Percentiles rank a stretch among this genome's conserved stretches.
Evolutionary conservation across 345 rosid genomes (phyloP).

Genomic region (Isatis tinctoria): DNA sequence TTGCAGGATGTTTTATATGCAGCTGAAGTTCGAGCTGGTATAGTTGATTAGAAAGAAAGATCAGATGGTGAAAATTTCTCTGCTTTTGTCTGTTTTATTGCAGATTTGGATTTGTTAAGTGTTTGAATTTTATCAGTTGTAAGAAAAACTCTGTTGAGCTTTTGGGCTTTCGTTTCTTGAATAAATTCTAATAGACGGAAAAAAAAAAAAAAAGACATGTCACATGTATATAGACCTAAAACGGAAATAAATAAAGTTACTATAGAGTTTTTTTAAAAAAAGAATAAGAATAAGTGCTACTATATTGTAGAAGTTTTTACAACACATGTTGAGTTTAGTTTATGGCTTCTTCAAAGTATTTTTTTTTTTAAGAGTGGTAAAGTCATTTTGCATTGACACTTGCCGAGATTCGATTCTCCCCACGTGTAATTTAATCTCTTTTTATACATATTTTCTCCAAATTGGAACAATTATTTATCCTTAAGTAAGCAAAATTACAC

Average conservation of each 20-base stretch:
- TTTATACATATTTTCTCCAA: not conserved
- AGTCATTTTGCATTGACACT: slow-evolving; percentile 1
- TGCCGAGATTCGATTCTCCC: slow-evolving; percentile 28
- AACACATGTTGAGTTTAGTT: not conserved
- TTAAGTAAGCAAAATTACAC: not conserved
- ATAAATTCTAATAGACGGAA: too few species aligned
- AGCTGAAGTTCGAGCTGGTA: too few species aligned
- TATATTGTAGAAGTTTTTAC: not conserved
- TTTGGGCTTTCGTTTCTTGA: too few species aligned
- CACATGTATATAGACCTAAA: not conserved
- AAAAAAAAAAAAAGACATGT: too few species aligned
- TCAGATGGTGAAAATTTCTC: too few species aligned
- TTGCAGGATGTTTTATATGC: too few species aligned
- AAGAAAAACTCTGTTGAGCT: too few species aligned
- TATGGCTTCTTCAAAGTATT: slow-evolving; percentile 1
- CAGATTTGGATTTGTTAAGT: too few species aligned
- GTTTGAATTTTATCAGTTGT: too few species aligned
- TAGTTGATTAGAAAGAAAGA: too few species aligned
- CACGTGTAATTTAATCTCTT: not conserved
- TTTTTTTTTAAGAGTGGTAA: not conserved
- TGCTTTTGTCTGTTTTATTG: too few species aligned
- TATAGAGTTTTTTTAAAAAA: not conserved
- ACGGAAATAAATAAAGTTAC: not conserved
- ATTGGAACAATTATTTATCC: not conserved
- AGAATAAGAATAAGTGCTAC: not conserved